Percentiles rank a stretch among this genome's conserved stretches.
phyloP scores from a whole-genome alignment of 2,329 filamentous ascomycete species.

The Cercospora janseana region DNA sequence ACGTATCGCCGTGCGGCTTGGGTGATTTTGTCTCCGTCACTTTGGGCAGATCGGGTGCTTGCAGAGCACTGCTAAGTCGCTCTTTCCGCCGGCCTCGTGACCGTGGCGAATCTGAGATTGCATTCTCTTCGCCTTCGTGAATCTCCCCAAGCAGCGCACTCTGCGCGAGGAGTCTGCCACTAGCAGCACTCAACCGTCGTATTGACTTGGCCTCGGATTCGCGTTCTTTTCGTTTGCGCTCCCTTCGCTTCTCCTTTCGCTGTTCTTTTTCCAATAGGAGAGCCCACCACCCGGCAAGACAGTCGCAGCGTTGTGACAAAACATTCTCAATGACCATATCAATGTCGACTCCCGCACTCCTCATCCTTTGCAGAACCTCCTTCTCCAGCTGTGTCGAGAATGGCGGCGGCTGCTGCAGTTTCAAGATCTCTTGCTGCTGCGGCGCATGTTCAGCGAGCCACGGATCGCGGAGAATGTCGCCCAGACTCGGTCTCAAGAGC shows the following conservation, averaged over 20 bases:
- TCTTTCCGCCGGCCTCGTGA: constrained; percentile 75
- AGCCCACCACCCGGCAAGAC: constrained; percentile 93
- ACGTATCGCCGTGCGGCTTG: constrained; percentile 44
- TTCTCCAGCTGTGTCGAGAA: constrained; percentile 88
- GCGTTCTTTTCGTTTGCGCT: constrained; percentile 79
- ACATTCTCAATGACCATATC: constrained; percentile 95
- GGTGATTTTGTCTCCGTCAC: constrained; percentile 63
- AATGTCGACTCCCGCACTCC: constrained; percentile 87
- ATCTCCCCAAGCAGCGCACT: constrained; percentile 70
- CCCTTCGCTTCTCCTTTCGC: constrained; percentile 75
- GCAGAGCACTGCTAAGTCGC: constrained; percentile 45
- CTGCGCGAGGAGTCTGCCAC: constrained; percentile 77
- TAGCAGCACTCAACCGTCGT: constrained; percentile 81
- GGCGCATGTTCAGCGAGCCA: constrained; percentile 86
- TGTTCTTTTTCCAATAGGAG: constrained; percentile 91
- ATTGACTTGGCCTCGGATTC: constrained; percentile 78
- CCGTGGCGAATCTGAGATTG: constrained; percentile 57
- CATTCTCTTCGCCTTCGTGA: constrained; percentile 65
- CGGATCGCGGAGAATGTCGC: constrained; percentile 82
- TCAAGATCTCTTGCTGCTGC: constrained; percentile 84
- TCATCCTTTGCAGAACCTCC: constrained; percentile 88
- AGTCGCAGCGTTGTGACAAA: constrained; percentile 81
- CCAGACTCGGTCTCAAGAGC: constrained; percentile 73
- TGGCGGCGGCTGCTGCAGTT: constrained; percentile 72
- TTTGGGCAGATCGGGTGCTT: constrained; percentile 72